Percentiles rank a stretch among this genome's conserved stretches.
These are phyloP conservation scores for Sparassis latifolia DNA, from an alignment of 1,284 basidiomycete genomes.

Conservation along the genomic window DNA sequence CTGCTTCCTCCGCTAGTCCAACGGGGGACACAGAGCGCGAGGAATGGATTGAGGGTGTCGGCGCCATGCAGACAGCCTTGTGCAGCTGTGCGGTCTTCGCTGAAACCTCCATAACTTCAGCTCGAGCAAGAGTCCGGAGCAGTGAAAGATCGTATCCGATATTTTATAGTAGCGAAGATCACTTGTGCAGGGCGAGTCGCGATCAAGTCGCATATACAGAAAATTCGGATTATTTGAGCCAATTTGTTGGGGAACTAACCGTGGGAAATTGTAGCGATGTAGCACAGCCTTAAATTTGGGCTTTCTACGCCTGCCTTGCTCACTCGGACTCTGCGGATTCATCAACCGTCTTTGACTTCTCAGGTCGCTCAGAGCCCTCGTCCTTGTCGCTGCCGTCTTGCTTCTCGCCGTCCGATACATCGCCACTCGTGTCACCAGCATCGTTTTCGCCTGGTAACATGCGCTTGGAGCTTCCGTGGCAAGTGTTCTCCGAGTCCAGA, in stretches of 20 bases:
- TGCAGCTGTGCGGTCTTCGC: too few species aligned
- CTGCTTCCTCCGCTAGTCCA: constrained; percentile 4
- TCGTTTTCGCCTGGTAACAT: neutral
- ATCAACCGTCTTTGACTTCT: neutral
- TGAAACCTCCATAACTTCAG: too few species aligned
- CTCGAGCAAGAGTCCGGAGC: too few species aligned
- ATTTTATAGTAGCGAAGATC: too few species aligned
- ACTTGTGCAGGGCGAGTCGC: too few species aligned
- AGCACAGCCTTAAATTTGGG: too few species aligned
- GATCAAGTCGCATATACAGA: too few species aligned
- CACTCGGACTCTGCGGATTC: neutral
- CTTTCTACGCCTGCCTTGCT: neutral
- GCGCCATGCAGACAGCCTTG: constrained; percentile 9
- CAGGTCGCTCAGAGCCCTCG: too few species aligned
- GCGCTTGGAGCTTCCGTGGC: neutral
- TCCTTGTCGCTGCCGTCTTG: neutral
- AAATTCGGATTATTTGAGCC: too few species aligned
- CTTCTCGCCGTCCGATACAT: neutral
- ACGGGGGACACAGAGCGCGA: constrained; percentile 20
- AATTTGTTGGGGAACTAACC: too few species aligned
- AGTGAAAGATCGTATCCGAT: too few species aligned
- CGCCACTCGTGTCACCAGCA: neutral
- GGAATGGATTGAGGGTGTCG: constrained; percentile 19
- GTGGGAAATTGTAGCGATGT: too few species aligned
- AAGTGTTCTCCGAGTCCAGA: neutral